phyloP scores from a whole-genome alignment of 2,329 filamentous ascomycete genomes.

The Colletotrichum shisoi region DNA sequence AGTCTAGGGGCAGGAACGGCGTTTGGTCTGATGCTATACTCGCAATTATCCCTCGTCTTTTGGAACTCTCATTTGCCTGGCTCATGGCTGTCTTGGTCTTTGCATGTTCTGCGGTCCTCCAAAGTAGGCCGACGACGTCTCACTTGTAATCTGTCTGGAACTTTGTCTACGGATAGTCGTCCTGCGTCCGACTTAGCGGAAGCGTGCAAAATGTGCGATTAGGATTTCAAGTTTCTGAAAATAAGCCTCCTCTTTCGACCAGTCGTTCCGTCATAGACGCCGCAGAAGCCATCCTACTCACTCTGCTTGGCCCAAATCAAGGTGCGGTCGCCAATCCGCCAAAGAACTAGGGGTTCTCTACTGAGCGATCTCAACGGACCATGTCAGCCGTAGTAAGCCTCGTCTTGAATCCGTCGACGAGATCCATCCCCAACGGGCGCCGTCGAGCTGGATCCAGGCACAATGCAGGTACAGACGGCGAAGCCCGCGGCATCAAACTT shows the following conservation, averaged over 20 bases:
- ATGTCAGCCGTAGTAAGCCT: neutral
- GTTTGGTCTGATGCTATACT: slow-evolving; percentile 8
- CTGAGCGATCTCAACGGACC: neutral
- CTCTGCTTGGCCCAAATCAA: neutral
- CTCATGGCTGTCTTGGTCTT: neutral
- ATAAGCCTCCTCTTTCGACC: neutral
- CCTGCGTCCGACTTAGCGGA: neutral
- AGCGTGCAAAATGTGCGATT: neutral
- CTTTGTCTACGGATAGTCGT: neutral
- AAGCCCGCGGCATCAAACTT: neutral
- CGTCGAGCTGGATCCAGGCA: slow-evolving; percentile 1
- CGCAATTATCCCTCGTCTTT: neutral
- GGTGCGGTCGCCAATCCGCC: too few species aligned
- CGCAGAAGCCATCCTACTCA: neutral
- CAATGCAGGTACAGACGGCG: neutral
- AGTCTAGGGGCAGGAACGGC: neutral
- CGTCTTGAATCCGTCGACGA: neutral
- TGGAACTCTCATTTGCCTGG: neutral
- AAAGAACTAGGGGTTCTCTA: neutral
- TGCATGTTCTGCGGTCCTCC: neutral
- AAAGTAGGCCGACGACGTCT: neutral
- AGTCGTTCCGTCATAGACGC: neutral
- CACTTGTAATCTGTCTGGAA: neutral
- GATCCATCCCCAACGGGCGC: slow-evolving; percentile 12
- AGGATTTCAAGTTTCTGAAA: neutral